These are phyloP conservation scores for Fusarium illudens DNA, from an alignment of 2,329 filamentous ascomycete species.

Conservation along the genomic window DNA sequence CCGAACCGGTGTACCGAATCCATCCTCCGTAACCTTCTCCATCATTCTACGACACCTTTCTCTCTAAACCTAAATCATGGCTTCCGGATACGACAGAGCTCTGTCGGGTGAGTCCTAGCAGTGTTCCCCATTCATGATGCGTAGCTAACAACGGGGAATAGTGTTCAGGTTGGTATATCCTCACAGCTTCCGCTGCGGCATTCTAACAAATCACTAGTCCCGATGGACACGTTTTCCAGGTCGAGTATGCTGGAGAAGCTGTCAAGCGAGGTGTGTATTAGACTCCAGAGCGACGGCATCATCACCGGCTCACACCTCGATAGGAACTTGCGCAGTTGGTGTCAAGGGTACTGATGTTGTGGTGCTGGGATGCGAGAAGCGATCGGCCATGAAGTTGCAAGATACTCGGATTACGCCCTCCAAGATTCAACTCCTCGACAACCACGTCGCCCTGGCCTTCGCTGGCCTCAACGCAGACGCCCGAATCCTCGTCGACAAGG, in stretches of 20 bases:
- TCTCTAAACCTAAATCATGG: slow-evolving; percentile 60
- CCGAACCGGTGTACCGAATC: slow-evolving; percentile 8
- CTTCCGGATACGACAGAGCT: slow-evolving; percentile 98
- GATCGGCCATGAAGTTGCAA: slow-evolving; percentile 98
- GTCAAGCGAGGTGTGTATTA: slow-evolving; percentile 86
- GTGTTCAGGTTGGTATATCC: slow-evolving; percentile 77
- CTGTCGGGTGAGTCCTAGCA: slow-evolving; percentile 81
- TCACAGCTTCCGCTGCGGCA: slow-evolving; percentile 2
- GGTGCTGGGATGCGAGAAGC: slow-evolving; percentile 97
- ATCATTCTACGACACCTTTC: not conserved
- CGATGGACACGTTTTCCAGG: slow-evolving; percentile 99
- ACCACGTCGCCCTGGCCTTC: slow-evolving; percentile 95
- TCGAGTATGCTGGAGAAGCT: slow-evolving; percentile 98
- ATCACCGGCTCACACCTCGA: slow-evolving; percentile 27
- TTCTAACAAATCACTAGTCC: slow-evolving; percentile 73
- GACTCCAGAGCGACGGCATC: not conserved
- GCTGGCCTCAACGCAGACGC: slow-evolving; percentile 98
- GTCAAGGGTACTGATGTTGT: slow-evolving; percentile 96
- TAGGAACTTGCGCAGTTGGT: slow-evolving; percentile 96
- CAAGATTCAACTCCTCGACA: slow-evolving; percentile 96
- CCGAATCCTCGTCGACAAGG: slow-evolving; percentile 97
- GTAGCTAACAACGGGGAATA: slow-evolving; percentile 60
- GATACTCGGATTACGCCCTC: slow-evolving; percentile 99
- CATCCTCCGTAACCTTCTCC: not conserved
- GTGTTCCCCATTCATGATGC: slow-evolving; percentile 43